Evolutionary conservation across 345 rosid species (phyloP), one percentile per base, ranked within the genome.

Genomic region (Aethionema arabicum): DNA sequence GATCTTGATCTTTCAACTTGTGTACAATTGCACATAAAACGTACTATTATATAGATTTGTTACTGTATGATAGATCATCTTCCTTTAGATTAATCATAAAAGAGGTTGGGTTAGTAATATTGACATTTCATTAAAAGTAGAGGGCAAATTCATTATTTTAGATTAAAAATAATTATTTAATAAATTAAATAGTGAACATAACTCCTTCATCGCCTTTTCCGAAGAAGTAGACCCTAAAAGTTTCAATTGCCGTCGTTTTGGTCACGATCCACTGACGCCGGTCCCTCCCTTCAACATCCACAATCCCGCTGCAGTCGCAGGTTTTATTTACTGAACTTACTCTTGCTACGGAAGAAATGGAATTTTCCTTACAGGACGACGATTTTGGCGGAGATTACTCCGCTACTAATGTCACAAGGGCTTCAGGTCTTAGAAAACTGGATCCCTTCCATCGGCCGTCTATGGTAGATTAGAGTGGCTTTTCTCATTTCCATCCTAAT

Each of bases 371-470:
- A 41, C 69, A 89, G 78, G 98, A 92, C 55, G 98, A 92, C 72
- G 97, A 85, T 76, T 92, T 92, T 59, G 98, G 93, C 4, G 91
- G 95, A 8, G 97, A 90, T 66, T 83, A 78, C 66, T 47, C 85
- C 2, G 85, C 81, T 29, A 64, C 63, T 42, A 80, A 81, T 56
- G 74, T 65, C 41, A 11, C 70, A 11, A 70, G 78, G 60, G 76
- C 72, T 68, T 67, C 97, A 76, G 96, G 95, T 92, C 44, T 14
- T 11, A 8, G 2, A 46, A 5, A 8, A 6, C 14, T 8, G 7
- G 29, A 13, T 45, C 14, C 49, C 9, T 51, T 30, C 11, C 53
- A 15, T 47, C 4, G 8, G 16, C 39, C 5, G 52, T 37, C 48
- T 63, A 4, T n/a, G 4, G 8, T 40, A 35, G 49, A 56, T 54